phyloP scores from a whole-genome alignment of 805 yeast genomes.

The Crinitomyces ghanaensis region DNA sequence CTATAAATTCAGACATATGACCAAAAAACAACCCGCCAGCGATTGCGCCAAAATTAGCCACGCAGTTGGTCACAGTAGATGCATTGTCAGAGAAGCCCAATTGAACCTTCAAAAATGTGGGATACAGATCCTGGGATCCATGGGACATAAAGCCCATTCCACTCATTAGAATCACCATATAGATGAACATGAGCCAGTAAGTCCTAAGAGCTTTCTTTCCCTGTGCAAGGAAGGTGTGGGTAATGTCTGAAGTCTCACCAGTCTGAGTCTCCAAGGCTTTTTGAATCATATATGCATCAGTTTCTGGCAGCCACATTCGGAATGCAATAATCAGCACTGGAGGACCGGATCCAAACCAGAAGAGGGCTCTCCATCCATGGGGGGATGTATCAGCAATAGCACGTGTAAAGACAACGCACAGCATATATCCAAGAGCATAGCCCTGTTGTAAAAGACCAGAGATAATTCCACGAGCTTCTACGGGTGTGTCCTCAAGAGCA shows the following conservation, averaged over 20 bases:
- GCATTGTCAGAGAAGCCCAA: slow-evolving; percentile 34
- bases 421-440: slow-evolving; percentile 57
- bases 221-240: slow-evolving; percentile 16
- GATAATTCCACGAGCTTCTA: slow-evolving; percentile 45
- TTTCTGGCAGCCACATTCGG: slow-evolving; percentile 51
- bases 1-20: slow-evolving; percentile 44
- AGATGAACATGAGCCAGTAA: slow-evolving; percentile 53
- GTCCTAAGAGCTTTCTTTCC: slow-evolving; percentile 30
- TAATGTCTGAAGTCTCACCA: slow-evolving; percentile 10
- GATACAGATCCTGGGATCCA: slow-evolving; percentile 65
- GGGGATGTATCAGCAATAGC: slow-evolving; percentile 39
- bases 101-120: slow-evolving; percentile 49
- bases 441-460: slow-evolving; percentile 75
- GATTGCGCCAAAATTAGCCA: slow-evolving; percentile 58
- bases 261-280: slow-evolving; percentile 15
- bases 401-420: slow-evolving; percentile 53
- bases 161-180: slow-evolving; percentile 50
- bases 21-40: slow-evolving; percentile 52
- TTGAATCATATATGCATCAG: slow-evolving; percentile 37
- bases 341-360: slow-evolving; percentile 66
- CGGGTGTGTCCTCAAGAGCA: slow-evolving; percentile 56
- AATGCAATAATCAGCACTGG: slow-evolving; percentile 47
- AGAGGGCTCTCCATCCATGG: slow-evolving; percentile 58
- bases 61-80: slow-evolving; percentile 48
- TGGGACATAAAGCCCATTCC: slow-evolving; percentile 65